A percentile compares a stretch with the other conserved stretches of the same genome.
Conservation (phyloP, 116 monocot genomes). For the Phalaenopsis hybrid region DNA sequence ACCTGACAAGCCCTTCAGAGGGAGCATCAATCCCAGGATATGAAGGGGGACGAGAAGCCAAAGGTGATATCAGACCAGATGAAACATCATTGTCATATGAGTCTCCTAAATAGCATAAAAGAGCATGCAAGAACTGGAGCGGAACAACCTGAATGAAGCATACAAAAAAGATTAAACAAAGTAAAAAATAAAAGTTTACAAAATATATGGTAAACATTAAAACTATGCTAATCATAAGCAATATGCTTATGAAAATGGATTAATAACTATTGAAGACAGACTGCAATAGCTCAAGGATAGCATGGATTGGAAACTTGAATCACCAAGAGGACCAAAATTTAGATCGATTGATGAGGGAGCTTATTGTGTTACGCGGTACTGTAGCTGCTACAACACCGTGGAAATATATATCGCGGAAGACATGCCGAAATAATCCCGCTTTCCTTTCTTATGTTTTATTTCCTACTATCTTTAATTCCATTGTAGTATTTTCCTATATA, state of each 20-base stretch:
- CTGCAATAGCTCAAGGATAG: not conserved
- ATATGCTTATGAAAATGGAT: not conserved
- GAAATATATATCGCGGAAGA: too few relatives aligned
- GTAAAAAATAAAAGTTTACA: too few relatives aligned
- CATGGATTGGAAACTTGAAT: not conserved
- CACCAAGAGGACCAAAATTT: not conserved
- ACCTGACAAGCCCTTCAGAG: constrained; percentile 89
- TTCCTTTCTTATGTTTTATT: too few relatives aligned
- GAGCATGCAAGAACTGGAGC: constrained; percentile 72
- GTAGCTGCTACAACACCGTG: too few relatives aligned
- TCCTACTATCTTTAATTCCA: too few relatives aligned
- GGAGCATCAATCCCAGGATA: constrained; percentile 51
- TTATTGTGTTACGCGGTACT: too few relatives aligned
- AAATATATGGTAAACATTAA: not conserved
- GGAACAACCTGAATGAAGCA: constrained; percentile 65
- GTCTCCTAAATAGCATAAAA: constrained; percentile 76
- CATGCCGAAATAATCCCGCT: too few relatives aligned
- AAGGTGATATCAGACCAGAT: constrained; percentile 56
- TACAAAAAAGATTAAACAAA: not conserved
- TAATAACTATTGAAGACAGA: not conserved
- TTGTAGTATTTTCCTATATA: too few relatives aligned
- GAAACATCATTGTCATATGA: constrained; percentile 31
- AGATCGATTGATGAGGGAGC: not conserved
- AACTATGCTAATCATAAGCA: not conserved
- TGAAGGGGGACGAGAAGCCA: constrained; percentile 61